These are phyloP conservation scores for Eimeria necatrix DNA, from an alignment of 169 alveolate genomes.

Conservation along the genomic window DNA sequence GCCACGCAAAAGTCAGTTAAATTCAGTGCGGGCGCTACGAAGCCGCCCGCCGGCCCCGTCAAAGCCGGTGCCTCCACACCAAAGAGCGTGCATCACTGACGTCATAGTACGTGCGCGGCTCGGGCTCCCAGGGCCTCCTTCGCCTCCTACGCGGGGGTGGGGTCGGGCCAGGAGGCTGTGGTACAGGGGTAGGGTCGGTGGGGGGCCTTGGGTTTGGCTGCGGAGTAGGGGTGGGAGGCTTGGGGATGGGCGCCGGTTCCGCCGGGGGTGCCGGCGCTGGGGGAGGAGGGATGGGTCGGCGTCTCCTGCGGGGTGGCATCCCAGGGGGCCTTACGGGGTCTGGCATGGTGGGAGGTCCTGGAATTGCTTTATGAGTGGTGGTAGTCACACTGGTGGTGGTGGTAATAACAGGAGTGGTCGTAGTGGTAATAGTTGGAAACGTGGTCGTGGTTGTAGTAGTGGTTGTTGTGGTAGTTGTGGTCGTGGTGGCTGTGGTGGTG, in stretches of 20 bases:
- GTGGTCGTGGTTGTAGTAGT: conserved; percentile 1
- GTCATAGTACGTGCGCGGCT: no score
- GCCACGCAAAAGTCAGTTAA: no score
- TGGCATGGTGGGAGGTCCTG: not conserved
- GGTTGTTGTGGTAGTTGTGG: conserved; percentile 9
- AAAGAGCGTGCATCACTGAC: no score
- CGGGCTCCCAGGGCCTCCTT: not conserved
- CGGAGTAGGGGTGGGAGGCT: not conserved
- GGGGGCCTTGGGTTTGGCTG: not conserved
- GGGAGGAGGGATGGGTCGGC: conserved; percentile 17
- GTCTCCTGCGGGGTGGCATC: not conserved
- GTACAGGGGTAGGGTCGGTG: not conserved
- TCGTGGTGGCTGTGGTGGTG: conserved; percentile 10
- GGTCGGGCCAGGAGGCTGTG: not conserved
- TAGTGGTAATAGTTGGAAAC: not conserved
- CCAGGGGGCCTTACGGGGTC: not conserved
- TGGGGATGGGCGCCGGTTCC: not conserved
- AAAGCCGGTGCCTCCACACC: no score
- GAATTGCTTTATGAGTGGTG: not conserved
- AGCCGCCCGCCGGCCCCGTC: no score
- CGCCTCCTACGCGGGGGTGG: not conserved
- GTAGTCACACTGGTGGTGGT: not conserved
- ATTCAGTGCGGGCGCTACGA: no score
- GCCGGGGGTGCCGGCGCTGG: not conserved
- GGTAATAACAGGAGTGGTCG: not conserved